Evolutionary conservation across 345 rosid genomes (phyloP), one percentile per base, ranked within the genome.

Genomic region (Tarenaya hassleriana): DNA sequence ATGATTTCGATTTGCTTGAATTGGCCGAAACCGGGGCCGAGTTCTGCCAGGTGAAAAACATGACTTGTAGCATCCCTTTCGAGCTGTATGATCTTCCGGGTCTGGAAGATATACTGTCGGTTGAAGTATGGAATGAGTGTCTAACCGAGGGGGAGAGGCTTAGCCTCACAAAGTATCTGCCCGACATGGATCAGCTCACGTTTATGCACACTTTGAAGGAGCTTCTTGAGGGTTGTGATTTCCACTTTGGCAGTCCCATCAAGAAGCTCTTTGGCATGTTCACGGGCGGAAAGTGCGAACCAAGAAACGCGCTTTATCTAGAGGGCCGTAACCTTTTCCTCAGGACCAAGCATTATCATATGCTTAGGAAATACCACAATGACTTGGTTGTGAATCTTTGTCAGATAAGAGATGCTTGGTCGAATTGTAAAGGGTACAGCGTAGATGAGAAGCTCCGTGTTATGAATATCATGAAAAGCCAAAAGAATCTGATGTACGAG

Each of bases 271-370:
- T 88, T 76, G 79, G 79, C 51, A 83, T 86, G 97, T 54, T 94
- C 66, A 94, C 78, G 57, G 97, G 94, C 50, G 99, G 97, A 7
- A 67, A 88, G 61, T 94, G 95, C 60, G 98, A 92, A 48, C 98
- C 98, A 0, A 81, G 98, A 53, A 95, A 79, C 67, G 82, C 85
- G 0, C 95, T 92, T 64, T 92, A 86, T 68, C 72, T 88, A 11
- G 87, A 92, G 60, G 99, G 95, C 8, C 64, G 77, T 74, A 55
- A 34, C 61, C 76, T 79, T 63, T 83, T 88, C 72, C 74, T 68
- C 57, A 72, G 81, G 73, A 75, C 83, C 52, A 73, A 77, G 69
- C 87, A 85, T 73, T 88, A 83, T 67, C 95, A 92, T 80, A 58
- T 50, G n/a, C 47, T 92, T 73, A 83, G 86, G 75, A 85, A 71